Evolutionary conservation across 352 stramenopile species (phyloP).

Genomic region (Ophiocytium majus): DNA sequence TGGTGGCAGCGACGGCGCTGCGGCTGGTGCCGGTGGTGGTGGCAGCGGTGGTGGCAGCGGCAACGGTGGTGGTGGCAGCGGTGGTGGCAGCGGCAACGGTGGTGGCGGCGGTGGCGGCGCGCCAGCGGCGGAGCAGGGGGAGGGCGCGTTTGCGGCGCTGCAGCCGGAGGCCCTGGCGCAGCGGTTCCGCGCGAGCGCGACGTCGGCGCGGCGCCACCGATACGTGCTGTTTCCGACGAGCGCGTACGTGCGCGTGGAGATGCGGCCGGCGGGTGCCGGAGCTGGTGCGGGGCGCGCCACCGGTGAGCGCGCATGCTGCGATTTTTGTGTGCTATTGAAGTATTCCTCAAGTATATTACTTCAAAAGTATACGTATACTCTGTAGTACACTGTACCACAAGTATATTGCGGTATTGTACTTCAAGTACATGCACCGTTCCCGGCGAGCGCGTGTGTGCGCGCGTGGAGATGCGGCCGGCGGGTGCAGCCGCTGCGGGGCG

Average conservation of each 20-base stretch:
- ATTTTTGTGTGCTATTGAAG: too few species aligned
- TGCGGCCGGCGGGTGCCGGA: too few species aligned
- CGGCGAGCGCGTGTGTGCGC: constrained; percentile 27
- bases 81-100: neutral
- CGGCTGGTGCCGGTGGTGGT: neutral
- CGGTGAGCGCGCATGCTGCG: too few species aligned
- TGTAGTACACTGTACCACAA: too few species aligned
- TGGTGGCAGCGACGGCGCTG: neutral
- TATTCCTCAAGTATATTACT: too few species aligned
- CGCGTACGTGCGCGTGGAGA: constrained; percentile 25
- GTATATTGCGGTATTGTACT: too few species aligned
- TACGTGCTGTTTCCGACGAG: constrained; percentile 37
- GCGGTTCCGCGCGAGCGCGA: neutral
- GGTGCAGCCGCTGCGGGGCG: too few species aligned
- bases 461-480: constrained; percentile 29
- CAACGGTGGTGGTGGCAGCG: neutral
- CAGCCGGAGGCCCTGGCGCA: neutral
- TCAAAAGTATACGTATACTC: too few species aligned
- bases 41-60: neutral
- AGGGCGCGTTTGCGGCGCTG: neutral
- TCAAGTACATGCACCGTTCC: constrained; percentile 33
- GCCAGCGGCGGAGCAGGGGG: too few species aligned
- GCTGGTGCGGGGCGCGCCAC: too few species aligned
- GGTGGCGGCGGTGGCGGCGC: neutral
- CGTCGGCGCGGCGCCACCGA: neutral